Evolutionary conservation across 140 eudicot species (phyloP), one percentile per base, ranked within the genome.

Genomic region (Ambrosia hybrid): DNA sequence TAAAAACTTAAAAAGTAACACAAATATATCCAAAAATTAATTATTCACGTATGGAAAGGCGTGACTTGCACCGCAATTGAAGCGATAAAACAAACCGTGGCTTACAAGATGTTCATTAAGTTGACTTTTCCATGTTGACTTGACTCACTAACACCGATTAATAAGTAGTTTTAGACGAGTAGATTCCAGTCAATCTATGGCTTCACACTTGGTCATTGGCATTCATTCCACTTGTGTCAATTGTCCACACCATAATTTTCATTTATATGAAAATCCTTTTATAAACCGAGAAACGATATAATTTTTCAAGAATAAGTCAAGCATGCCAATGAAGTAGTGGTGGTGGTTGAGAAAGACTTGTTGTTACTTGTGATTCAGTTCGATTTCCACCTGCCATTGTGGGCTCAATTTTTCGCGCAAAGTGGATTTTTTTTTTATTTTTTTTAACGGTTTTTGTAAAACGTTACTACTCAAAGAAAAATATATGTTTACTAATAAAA

Each of bases 101-200:
- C 39, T 58, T 9, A 58, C 65, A 58, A 57, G 10, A 10, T 48
- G 4, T 48, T 48, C 14, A 48, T 58, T 58, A 26, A 30, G 65
- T 58, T 58, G 64, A 58, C 64, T 58, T 8, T 57, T 58, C 26
- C n/a, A 9, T 58, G 64, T 58, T 57, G 65, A 26, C 65, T 26
- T 58, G 62, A 17, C 62, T 17, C 60, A 55, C 34, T 55, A 0
- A 58, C 39, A 30, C 41, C 41, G n/a, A 26, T 21, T 58, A n/a
- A 30, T 1, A 1, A 26, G 37, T 9, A 26, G 6, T 14, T 55
- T 58, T 4, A 21, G 30, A 21, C 30, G 30, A 21, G 30, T 26
- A 58, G 39, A 26, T 21, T 26, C 64, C 38, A 58, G 41, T 26
- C 64, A 26, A 58, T 33, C 14, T 58, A 58, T 4, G 64, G 15